A percentile compares a stretch with the other conserved stretches of the same genome.
Conservation (phyloP, 1,139 yeast genomes). For the Pichia sp. region DNA sequence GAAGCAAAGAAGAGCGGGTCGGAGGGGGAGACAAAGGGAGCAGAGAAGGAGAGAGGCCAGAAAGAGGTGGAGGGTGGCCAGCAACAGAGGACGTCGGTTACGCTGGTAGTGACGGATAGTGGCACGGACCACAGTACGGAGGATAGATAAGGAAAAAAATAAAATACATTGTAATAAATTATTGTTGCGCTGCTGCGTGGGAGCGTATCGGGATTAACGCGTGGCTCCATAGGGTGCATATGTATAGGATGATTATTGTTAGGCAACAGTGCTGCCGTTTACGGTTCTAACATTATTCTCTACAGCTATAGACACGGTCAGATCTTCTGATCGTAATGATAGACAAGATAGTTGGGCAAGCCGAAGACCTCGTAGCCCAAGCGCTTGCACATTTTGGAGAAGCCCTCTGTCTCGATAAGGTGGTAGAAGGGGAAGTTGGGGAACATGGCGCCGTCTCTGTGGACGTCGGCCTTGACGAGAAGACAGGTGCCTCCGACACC, state of each 20-base stretch:
- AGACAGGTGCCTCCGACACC: slow-evolving; percentile 99
- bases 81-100: neutral
- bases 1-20: neutral
- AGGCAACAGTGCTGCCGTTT: no score
- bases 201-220: neutral
- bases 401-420: slow-evolving; percentile 95
- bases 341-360: slow-evolving; percentile 88
- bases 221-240: neutral
- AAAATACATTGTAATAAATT: neutral
- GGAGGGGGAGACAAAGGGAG: neutral
- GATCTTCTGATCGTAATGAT: slow-evolving; percentile 65
- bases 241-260: neutral
- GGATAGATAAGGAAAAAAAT: neutral
- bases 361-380: slow-evolving; percentile 89
- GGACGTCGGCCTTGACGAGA: slow-evolving; percentile 93
- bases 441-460: slow-evolving; percentile 98
- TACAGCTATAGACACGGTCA: neutral
- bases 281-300: no score
- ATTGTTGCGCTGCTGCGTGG: neutral
- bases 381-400: slow-evolving; percentile 96
- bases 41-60: neutral
- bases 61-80: neutral
- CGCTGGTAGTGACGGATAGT: neutral
- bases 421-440: slow-evolving; percentile 97
- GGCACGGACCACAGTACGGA: neutral